Conservation (phyloP, 2,329 filamentous ascomycete genomes). For the Chaetomiaceae sp. region DNA sequence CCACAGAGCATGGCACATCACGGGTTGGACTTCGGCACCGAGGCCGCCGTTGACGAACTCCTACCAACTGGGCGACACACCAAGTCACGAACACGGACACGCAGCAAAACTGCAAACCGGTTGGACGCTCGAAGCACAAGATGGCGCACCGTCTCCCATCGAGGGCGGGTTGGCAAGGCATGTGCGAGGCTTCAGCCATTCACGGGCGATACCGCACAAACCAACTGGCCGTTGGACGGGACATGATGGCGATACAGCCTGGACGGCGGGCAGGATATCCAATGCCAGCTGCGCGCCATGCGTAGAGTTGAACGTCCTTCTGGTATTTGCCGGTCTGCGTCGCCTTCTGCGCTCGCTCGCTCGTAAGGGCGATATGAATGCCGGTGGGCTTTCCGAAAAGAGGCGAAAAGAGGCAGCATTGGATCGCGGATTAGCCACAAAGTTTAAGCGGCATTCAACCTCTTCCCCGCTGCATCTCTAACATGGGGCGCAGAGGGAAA, state of each 20-base stretch:
- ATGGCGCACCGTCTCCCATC: not conserved
- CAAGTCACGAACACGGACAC: not conserved
- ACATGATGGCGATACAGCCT: too few relatives aligned
- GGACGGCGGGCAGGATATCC: too few relatives aligned
- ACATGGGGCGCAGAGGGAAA: slow-evolving; percentile 27
- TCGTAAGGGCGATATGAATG: not conserved
- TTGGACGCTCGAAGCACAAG: not conserved
- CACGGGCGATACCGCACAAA: too few relatives aligned
- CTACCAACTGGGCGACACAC: not conserved
- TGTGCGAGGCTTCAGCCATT: too few relatives aligned
- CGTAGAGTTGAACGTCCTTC: too few relatives aligned
- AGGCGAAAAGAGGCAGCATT: not conserved
- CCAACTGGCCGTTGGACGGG: too few relatives aligned
- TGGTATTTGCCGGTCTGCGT: not conserved
- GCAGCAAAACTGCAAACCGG: not conserved
- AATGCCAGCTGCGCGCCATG: too few relatives aligned
- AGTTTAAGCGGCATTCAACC: slow-evolving; percentile 25
- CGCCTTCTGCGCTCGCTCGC: not conserved
- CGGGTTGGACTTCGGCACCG: slow-evolving; percentile 3
- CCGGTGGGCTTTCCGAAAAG: not conserved
- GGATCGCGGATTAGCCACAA: slow-evolving; percentile 21
- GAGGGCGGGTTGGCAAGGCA: not conserved
- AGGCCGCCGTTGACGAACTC: not conserved
- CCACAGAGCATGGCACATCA: not conserved
- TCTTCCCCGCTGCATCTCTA: slow-evolving; percentile 6